phyloP scores from a whole-genome alignment of 495 filamentous ascomycete genomes.

The Neurospora sublineolata region DNA sequence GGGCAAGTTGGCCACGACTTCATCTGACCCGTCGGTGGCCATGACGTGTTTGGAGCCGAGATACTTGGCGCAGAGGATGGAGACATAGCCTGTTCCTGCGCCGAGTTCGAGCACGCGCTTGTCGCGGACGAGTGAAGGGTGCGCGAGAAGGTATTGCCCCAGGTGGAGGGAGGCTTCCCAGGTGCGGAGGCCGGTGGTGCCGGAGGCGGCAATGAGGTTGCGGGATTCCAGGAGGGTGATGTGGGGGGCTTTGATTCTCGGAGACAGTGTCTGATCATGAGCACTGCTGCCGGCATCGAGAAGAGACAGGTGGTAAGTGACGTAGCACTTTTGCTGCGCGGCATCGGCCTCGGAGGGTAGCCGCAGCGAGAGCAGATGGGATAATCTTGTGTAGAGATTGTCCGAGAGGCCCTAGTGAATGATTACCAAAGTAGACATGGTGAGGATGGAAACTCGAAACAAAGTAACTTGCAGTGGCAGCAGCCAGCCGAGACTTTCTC shows the following conservation, averaged over 20 bases:
- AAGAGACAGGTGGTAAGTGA: slow-evolving; percentile 54
- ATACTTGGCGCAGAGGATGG: slow-evolving; percentile 67
- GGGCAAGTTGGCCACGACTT: slow-evolving; percentile 56
- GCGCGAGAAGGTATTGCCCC: slow-evolving; percentile 51
- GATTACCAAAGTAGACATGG: no score
- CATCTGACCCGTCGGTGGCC: slow-evolving; percentile 70
- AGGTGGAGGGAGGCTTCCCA: slow-evolving; percentile 92
- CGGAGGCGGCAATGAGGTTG: slow-evolving; percentile 56
- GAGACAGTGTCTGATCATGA: background rate
- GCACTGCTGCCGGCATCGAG: background rate
- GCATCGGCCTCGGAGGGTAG: slow-evolving; percentile 47
- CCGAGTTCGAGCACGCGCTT: slow-evolving; percentile 76
- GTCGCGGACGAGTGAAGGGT: slow-evolving; percentile 31
- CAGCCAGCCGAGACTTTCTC: background rate
- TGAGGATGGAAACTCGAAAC: slow-evolving; percentile 2
- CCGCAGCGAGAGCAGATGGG: slow-evolving; percentile 44
- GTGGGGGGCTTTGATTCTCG: slow-evolving; percentile 5
- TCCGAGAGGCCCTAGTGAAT: slow-evolving; percentile 73
- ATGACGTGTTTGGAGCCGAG: slow-evolving; percentile 53
- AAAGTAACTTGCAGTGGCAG: background rate
- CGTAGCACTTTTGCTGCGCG: slow-evolving; percentile 64
- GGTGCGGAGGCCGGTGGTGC: slow-evolving; percentile 78
- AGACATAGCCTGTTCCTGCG: slow-evolving; percentile 76
- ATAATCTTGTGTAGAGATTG: slow-evolving; percentile 52
- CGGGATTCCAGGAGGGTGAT: slow-evolving; percentile 62